Conservation (phyloP, 352 stramenopile genomes). For the Globisporangium cylindrosporum region DNA sequence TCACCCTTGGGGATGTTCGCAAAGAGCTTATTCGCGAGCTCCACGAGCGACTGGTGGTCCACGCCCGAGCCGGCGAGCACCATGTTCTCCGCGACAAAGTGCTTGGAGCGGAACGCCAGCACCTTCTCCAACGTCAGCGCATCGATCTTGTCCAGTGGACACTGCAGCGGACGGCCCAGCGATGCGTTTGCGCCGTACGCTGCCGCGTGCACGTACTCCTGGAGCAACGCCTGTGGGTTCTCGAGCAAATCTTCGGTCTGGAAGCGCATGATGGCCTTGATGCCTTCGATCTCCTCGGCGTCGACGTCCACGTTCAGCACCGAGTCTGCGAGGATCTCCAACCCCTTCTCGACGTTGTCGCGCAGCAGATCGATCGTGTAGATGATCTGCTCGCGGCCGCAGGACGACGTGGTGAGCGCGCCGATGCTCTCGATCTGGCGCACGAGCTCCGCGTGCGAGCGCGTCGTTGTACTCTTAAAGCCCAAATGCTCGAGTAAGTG, state of each 20-base stretch:
- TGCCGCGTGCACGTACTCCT: constrained; percentile 85
- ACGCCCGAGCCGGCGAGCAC: constrained; percentile 93
- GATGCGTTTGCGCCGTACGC: constrained; percentile 76
- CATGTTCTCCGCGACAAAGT: constrained; percentile 91
- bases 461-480: constrained; percentile 92
- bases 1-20: constrained; percentile 38
- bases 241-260: constrained; percentile 92
- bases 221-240: constrained; percentile 78
- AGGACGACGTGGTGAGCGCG: constrained; percentile 88
- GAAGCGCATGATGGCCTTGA: constrained; percentile 93
- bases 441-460: constrained; percentile 83
- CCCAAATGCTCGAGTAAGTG: constrained; percentile 95
- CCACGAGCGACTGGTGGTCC: constrained; percentile 92
- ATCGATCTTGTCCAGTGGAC: constrained; percentile 77
- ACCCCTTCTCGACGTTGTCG: constrained; percentile 89
- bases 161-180: constrained; percentile 81
- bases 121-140: constrained; percentile 71
- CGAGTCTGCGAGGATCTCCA: constrained; percentile 90
- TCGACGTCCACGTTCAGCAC: constrained; percentile 80
- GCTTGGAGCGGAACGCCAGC: constrained; percentile 57
- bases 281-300: constrained; percentile 88
- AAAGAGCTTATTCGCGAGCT: constrained; percentile 91
- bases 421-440: constrained; percentile 93
- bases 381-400: constrained; percentile 94
- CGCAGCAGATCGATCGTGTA: constrained; percentile 96